A percentile compares a stretch with the other conserved stretches of the same genome.
Conservation (phyloP, 2,329 filamentous ascomycete genomes). For the Beauveria bassiana region DNA sequence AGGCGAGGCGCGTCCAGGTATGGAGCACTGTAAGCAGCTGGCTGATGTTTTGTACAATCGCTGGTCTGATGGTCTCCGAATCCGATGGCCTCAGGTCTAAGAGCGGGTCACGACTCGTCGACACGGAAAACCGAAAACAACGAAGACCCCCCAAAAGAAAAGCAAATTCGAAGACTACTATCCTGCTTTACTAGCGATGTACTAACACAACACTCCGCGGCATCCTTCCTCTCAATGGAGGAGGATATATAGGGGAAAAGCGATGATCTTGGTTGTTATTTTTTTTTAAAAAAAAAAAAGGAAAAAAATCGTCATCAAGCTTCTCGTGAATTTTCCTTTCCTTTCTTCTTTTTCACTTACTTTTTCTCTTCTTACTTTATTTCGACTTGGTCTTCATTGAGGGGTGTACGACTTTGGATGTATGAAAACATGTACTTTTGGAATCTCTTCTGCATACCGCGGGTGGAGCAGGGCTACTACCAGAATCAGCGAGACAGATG, state of each 20-base stretch:
- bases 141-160: neutral
- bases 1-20: conserved; percentile 53
- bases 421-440: conserved; percentile 10
- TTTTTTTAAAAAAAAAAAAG: neutral
- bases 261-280: conserved; percentile 6
- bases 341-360: neutral
- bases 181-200: conserved; percentile 6
- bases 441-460: conserved; percentile 7
- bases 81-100: conserved; percentile 52
- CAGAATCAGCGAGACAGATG: neutral
- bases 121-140: neutral
- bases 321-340: neutral
- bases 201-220: neutral
- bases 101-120: neutral
- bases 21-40: conserved; percentile 87
- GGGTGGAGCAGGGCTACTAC: neutral
- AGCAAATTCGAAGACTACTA: neutral
- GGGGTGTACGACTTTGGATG: conserved; percentile 12
- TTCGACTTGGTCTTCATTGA: conserved; percentile 11
- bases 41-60: conserved; percentile 85
- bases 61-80: conserved; percentile 78
- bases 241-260: neutral
- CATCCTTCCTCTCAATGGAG: neutral
- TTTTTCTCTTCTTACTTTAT: neutral
- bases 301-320: neutral